A percentile compares a stretch with the other conserved stretches of the same genome.
These are phyloP conservation scores for Russula virescens DNA, from an alignment of 768 basidiomycete species.

Conservation along the genomic window DNA sequence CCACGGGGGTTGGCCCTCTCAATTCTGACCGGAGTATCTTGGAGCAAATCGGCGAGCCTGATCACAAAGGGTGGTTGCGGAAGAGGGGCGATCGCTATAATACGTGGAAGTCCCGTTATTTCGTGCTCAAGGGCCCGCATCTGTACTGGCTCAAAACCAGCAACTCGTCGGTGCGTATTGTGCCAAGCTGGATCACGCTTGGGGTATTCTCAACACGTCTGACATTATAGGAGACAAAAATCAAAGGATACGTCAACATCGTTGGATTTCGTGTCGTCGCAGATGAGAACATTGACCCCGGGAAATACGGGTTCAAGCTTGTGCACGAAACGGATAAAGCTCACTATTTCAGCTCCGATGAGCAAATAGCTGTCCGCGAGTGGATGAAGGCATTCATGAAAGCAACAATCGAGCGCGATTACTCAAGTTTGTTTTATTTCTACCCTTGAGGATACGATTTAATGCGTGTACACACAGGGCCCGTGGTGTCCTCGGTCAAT, in stretches of 20 bases:
- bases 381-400: conserved; percentile 99
- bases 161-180: conserved; percentile 44
- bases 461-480: conserved; percentile 45
- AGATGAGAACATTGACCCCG: conserved; percentile 88
- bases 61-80: conserved; percentile 90
- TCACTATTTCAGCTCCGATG: conserved; percentile 89
- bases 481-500: conserved; percentile 94
- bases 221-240: conserved; percentile 69
- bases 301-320: conserved; percentile 92
- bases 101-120: conserved; percentile 87
- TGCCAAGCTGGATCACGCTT: neutral
- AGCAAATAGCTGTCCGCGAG: conserved; percentile 77
- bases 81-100: conserved; percentile 94
- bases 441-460: neutral
- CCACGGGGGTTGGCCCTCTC: conserved; percentile 14
- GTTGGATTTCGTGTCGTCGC: conserved; percentile 88
- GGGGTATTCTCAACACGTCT: neutral
- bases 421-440: conserved; percentile 56
- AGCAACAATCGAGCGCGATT: conserved; percentile 92
- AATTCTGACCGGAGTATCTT: conserved; percentile 64
- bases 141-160: conserved; percentile 82
- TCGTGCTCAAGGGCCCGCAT: conserved; percentile 88
- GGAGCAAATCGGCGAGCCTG: conserved; percentile 86
- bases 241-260: conserved; percentile 95
- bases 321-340: conserved; percentile 83